Evolutionary conservation across 2,329 filamentous ascomycete genomes (phyloP), one percentile per base, ranked within the genome.

Genomic region (Ophiosphaerella narmari): DNA sequence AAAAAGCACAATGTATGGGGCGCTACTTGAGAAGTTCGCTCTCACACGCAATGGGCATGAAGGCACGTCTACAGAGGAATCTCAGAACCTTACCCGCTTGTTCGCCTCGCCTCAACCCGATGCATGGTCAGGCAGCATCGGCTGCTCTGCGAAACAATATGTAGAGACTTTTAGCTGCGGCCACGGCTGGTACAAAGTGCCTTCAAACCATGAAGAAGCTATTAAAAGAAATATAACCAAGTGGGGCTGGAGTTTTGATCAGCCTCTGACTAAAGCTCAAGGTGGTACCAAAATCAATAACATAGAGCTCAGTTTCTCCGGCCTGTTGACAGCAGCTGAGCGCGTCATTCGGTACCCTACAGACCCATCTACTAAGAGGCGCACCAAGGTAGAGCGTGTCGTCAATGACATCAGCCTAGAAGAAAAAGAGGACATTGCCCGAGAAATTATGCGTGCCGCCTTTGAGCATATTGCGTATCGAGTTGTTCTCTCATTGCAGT

Each of bases 401-500:
- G 49, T 69, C 11, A 57, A 67, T 54, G 54, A 71, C 1, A 76
- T 89, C 67, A 70, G 72, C 9, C 57, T 82, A 2, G 74, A 79
- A 2, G 88, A 95, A 68, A 83, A 91, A 4, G 80, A 82, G 24
- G 77, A 79, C 2, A 78, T 99, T 37, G 93, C 89, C 1, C 79
- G 81, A 35, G 86, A 89, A 56, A 80, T 85, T 1, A 92, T 97
- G 87, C 82, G 86, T 32, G 79, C 91, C 2, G 85, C 87, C 13
- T 99, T 97, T 70, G 91, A 96, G 71, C 93, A 97, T 75, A 78
- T 97, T 23, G 86, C 85, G 1, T 88, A 85, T 57, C 83, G 93
- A 8, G 80, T 94, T 2, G 71, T 93, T 12, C 77, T 94, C 37
- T 88, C 84, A 1, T 77, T 96, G n/a, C 73, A 81, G 39, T 64